These are phyloP conservation scores for Volvariella surrecta DNA, from an alignment of 1,284 basidiomycete genomes.

Conservation along the genomic window DNA sequence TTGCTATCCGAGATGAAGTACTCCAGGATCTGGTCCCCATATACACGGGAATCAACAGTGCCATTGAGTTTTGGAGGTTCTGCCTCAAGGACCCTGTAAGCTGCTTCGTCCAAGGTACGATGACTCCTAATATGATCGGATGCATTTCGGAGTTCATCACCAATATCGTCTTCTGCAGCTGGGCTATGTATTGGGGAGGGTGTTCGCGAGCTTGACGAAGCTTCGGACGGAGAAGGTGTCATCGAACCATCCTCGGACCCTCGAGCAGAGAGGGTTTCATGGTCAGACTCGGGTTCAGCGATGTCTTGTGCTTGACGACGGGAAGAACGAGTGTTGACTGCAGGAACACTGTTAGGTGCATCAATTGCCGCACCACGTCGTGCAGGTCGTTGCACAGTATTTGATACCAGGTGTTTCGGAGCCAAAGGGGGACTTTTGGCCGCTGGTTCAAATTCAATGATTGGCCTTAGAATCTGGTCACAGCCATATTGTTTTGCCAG, in stretches of 20 bases:
- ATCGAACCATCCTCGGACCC: conserved; percentile 78
- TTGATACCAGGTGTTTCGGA: conserved; percentile 88
- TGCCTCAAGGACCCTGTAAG: conserved; percentile 7
- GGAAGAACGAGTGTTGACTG: conserved; percentile 46
- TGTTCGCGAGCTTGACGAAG: conserved; percentile 81
- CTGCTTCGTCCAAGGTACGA: conserved; percentile 26
- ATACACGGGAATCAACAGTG: conserved; percentile 44
- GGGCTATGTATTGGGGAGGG: conserved; percentile 76
- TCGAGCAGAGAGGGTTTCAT: conserved; percentile 49
- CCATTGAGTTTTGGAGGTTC: conserved; percentile 32
- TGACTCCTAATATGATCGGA: conserved; percentile 28
- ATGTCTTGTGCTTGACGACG: conserved; percentile 37
- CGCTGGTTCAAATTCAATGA: conserved; percentile 91
- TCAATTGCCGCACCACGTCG: conserved; percentile 38
- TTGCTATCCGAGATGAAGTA: conserved; percentile 99
- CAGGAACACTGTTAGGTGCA: conserved; percentile 21
- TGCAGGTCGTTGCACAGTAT: conserved; percentile 41
- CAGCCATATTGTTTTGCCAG: conserved; percentile 94
- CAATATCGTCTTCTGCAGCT: conserved; percentile 31
- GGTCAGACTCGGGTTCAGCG: conserved; percentile 48
- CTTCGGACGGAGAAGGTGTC: conserved; percentile 79
- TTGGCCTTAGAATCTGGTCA: conserved; percentile 81
- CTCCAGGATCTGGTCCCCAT: conserved; percentile 95
- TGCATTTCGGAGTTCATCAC: conserved; percentile 29
- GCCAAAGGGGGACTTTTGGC: conserved; percentile 92